These are phyloP conservation scores for Xylariaceae sp. DNA, from an alignment of 2,329 filamentous ascomycete species.

Conservation along the genomic window DNA sequence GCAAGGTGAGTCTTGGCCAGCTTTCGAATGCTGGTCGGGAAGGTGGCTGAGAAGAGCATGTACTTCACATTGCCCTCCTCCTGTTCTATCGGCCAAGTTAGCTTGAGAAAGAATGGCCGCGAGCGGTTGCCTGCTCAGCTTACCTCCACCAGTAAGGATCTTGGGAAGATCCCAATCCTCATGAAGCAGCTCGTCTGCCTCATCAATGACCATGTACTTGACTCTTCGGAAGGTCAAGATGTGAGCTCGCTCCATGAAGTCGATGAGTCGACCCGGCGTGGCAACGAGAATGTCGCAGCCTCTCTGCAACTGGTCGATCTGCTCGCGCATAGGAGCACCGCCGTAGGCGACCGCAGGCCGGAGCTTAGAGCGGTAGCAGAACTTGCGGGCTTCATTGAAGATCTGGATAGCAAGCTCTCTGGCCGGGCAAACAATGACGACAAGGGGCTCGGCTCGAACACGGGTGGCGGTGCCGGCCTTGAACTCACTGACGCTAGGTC, in stretches of 20 bases:
- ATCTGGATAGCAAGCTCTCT: constrained; percentile 91
- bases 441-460: constrained; percentile 75
- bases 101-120: too few species aligned
- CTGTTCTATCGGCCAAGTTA: constrained; percentile 48
- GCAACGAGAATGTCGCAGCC: constrained; percentile 88
- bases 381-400: constrained; percentile 85
- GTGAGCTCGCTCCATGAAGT: constrained; percentile 69
- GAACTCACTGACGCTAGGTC: constrained; percentile 57
- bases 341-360: constrained; percentile 88
- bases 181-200: constrained; percentile 88
- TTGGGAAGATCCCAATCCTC: constrained; percentile 72
- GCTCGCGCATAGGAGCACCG: constrained; percentile 63
- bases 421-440: constrained; percentile 77
- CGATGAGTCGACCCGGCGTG: constrained; percentile 76
- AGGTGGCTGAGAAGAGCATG: constrained; percentile 92
- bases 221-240: constrained; percentile 67
- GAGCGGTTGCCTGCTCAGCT: too few species aligned
- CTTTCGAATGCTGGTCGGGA: constrained; percentile 70
- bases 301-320: constrained; percentile 65
- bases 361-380: constrained; percentile 92
- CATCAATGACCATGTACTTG: constrained; percentile 78
- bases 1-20: constrained; percentile 72
- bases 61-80: constrained; percentile 62
- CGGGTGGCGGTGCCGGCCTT: constrained; percentile 35
- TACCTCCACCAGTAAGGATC: constrained; percentile 77